Evolutionary conservation across 1,284 basidiomycete species (phyloP), one percentile per base, ranked within the genome.

Genomic region (Clitocybe nebularis): DNA sequence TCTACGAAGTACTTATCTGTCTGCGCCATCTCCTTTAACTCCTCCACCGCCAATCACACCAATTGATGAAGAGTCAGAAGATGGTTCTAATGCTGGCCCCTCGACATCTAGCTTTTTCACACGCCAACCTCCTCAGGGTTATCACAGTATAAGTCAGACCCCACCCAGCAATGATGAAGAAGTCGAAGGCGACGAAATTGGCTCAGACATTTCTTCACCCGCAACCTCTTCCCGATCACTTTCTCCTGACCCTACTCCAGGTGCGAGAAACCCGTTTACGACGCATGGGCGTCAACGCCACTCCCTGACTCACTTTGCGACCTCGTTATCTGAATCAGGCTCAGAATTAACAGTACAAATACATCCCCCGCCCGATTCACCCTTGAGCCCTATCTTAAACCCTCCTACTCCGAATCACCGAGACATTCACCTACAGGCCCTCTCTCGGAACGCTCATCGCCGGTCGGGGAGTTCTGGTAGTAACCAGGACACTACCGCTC

Each of bases 31-130:
- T 8, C 77, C 84, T 2, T 59, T 72, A 16, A 78, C 81, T 5
- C 84, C 82, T 0, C 84, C 85, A 13, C 85, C 85, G 3, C 85
- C 86, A 13, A 86, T 89, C 53, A 86, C 84, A 14, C 85, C 85
- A 25, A 86, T 87, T 30, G 73, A 76, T 24, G 86, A 89, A 58
- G 76, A 78, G 41, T 60, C 68, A 0, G 73, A 75, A 30, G 69
- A 69, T 35, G 55, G 50, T 16, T 59, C 61, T 40, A 64, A 53
- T 26, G 62, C 66, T 8, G 73, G 70, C 32, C 70, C 75, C 41
- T 79, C 79, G 32, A 64, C 61, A 35, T 67, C 59, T 36, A 66
- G 75, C 11, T 44, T 48, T 23, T 49, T 53, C 9, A 43, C 44
- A 16, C 17, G 37, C 17, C 39, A 37, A 9, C 39, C 47, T 26